Conservation (phyloP, 345 rosid species). For the Noccaea caerulescens region DNA sequence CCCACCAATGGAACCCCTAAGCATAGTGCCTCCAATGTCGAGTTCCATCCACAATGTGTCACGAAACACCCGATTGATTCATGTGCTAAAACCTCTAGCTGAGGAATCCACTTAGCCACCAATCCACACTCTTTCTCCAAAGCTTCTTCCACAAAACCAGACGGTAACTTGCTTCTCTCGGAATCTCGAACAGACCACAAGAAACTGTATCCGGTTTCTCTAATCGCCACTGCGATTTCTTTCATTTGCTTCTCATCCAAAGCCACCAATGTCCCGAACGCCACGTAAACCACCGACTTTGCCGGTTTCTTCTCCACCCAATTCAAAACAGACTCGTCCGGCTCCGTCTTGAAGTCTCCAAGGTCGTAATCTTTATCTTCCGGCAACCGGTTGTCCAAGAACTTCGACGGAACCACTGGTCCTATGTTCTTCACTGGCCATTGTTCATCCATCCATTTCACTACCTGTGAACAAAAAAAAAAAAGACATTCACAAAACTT, state of each 20-base stretch:
- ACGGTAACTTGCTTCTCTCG: slow-evolving; percentile 52
- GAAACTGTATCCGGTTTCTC: slow-evolving; percentile 47
- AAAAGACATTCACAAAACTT: not conserved
- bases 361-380: slow-evolving; percentile 61
- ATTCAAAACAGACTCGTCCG: slow-evolving; percentile 40
- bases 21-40: slow-evolving; percentile 64
- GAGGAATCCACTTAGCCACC: slow-evolving; percentile 60
- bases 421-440: slow-evolving; percentile 57
- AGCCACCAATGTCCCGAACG: slow-evolving; percentile 59
- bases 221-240: slow-evolving; percentile 54
- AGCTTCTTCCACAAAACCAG: slow-evolving; percentile 43
- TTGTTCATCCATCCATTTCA: slow-evolving; percentile 50
- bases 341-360: slow-evolving; percentile 49
- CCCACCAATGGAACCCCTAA: slow-evolving; percentile 64
- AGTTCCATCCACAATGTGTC: slow-evolving; percentile 77
- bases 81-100: slow-evolving; percentile 59
- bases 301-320: slow-evolving; percentile 55
- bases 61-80: slow-evolving; percentile 61
- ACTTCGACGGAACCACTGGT: slow-evolving; percentile 61
- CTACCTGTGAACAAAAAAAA: slow-evolving; percentile 37
- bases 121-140: slow-evolving; percentile 45
- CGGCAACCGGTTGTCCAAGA: slow-evolving; percentile 52
- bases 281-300: slow-evolving; percentile 55
- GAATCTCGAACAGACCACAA: slow-evolving; percentile 66
- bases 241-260: slow-evolving; percentile 58